Conservation (phyloP, 1,139 yeast genomes). For the Suhomyces kunorum region DNA sequence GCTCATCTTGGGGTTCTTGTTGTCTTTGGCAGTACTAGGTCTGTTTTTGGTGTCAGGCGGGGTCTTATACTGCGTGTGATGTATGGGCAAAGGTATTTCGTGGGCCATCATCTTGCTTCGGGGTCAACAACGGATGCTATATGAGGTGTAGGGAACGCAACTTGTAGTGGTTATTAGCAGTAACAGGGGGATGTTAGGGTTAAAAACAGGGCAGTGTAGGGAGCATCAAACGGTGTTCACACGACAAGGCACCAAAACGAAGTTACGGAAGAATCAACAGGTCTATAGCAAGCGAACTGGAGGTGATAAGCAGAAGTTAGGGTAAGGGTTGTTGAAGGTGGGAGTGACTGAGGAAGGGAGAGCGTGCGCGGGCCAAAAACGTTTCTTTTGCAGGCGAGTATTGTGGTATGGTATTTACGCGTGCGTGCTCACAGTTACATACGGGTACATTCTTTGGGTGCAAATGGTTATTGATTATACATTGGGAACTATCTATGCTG, state of each 20-base stretch:
- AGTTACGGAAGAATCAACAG: neutral
- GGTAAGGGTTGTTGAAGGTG: no score
- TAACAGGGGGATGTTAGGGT: neutral
- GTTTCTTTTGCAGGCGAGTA: conserved; percentile 4
- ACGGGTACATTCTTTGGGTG: conserved; percentile 7
- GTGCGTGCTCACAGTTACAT: conserved; percentile 2
- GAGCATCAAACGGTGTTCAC: neutral
- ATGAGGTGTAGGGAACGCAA: conserved; percentile 5
- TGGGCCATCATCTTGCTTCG: conserved; percentile 41
- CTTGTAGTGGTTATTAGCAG: conserved; percentile 4
- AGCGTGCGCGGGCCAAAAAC: conserved; percentile 8
- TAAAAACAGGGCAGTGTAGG: neutral
- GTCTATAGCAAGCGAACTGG: neutral
- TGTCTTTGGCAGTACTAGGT: conserved; percentile 12
- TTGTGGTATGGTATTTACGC: conserved; percentile 1
- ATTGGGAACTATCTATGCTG: conserved; percentile 10
- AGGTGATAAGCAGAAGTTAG: neutral
- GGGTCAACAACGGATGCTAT: conserved; percentile 4
- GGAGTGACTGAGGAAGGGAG: no score
- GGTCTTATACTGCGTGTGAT: conserved; percentile 13
- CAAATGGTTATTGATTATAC: conserved; percentile 4
- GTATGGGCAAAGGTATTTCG: conserved; percentile 36
- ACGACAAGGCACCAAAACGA: neutral
- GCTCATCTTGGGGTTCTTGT: conserved; percentile 12
- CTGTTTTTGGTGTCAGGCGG: conserved; percentile 7